phyloP scores from a whole-genome alignment of 768 basidiomycete species.

The Lactarius trivialis region DNA sequence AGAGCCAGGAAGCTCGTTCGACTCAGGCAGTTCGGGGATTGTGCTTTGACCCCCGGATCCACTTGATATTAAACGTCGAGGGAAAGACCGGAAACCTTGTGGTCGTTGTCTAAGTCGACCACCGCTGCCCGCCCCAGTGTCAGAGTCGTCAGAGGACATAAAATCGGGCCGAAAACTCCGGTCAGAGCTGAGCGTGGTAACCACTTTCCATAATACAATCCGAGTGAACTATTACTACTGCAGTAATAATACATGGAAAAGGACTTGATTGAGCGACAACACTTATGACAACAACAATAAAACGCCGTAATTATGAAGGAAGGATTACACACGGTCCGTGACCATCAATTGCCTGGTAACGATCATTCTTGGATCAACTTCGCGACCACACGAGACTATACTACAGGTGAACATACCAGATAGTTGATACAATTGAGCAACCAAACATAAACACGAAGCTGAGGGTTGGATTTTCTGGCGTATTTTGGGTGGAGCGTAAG shows the following conservation, averaged over 20 bases:
- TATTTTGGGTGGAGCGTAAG: neutral
- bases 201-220: neutral
- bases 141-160: constrained; percentile 10
- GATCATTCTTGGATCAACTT: neutral
- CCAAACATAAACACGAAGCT: constrained; percentile 1
- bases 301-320: neutral
- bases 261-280: neutral
- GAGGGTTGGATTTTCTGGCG: neutral
- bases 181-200: neutral
- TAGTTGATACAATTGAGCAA: constrained; percentile 22
- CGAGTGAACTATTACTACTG: too few relatives aligned
- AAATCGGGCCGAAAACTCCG: neutral
- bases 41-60: neutral
- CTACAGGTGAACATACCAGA: constrained; percentile 7
- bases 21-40: neutral
- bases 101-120: constrained; percentile 2
- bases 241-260: too few relatives aligned
- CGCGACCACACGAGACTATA: neutral
- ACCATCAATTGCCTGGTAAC: neutral
- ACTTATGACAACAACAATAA: too few relatives aligned
- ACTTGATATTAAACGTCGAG: neutral
- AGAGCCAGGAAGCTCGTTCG: neutral
- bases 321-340: neutral
- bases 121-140: neutral
- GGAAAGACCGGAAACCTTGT: neutral